Evolutionary conservation across 2,329 filamentous ascomycete species (phyloP).

Genomic region (Exophiala dermatitidis): DNA sequence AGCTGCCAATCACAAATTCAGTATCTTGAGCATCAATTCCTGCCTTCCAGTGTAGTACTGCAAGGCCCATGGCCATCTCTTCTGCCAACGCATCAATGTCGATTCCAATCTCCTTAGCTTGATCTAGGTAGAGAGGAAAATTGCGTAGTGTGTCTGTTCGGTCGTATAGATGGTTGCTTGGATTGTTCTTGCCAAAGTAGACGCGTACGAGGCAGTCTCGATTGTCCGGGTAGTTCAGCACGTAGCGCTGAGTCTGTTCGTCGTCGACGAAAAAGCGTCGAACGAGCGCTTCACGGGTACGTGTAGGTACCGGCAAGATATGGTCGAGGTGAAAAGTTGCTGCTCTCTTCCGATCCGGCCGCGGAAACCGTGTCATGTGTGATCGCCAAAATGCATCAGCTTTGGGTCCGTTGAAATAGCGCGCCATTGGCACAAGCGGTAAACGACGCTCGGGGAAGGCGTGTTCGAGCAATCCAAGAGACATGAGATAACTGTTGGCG

Average conservation of each 20-base stretch:
- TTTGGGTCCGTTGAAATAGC: constrained; percentile 6
- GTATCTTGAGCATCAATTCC: constrained; percentile 10
- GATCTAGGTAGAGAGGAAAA: constrained; percentile 17
- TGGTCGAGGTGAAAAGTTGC: constrained; percentile 12
- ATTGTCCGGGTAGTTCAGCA: constrained; percentile 5
- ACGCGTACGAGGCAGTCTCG: constrained; percentile 10
- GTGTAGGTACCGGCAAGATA: constrained; percentile 8
- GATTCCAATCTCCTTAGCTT: constrained; percentile 9
- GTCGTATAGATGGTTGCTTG: constrained; percentile 4
- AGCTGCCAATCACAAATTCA: constrained; percentile 20
- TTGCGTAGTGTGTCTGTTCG: constrained; percentile 12
- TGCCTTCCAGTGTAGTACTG: constrained; percentile 19
- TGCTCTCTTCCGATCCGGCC: constrained; percentile 4
- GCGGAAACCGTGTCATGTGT: constrained; percentile 4
- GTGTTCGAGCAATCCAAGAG: neutral
- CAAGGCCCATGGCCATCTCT: constrained; percentile 20
- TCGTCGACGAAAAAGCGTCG: constrained; percentile 4
- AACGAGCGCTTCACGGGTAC: constrained; percentile 2
- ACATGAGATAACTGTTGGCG: constrained; percentile 10
- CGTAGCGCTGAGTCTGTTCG: neutral
- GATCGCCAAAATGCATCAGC: constrained; percentile 1
- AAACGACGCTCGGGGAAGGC: constrained; percentile 4
- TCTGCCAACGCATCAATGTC: constrained; percentile 13
- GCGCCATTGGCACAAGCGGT: constrained; percentile 6
- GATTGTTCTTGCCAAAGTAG: constrained; percentile 5